phyloP scores from a whole-genome alignment of 179 eudicot species.

The Pouteria campechiana region DNA sequence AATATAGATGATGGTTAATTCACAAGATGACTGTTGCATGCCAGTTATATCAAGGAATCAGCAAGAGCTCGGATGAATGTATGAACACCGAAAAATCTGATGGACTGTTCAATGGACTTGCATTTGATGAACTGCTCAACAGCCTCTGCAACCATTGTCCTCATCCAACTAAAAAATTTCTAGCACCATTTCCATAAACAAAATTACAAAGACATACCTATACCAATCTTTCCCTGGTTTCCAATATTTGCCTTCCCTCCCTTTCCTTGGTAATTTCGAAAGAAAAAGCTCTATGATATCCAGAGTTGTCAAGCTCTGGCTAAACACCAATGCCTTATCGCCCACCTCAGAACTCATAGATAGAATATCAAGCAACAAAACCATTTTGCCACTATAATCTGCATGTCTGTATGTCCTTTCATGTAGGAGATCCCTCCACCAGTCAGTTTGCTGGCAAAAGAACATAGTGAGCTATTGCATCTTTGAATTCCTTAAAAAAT shows the following conservation, averaged over 20 bases:
- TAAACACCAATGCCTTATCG: constrained; percentile 86
- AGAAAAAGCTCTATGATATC: constrained; percentile 73
- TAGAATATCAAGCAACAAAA: constrained; percentile 79
- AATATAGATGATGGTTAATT: too few species aligned
- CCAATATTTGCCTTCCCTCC: constrained; percentile 71
- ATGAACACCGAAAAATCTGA: too few species aligned
- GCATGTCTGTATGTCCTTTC: constrained; percentile 41
- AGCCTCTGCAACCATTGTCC: too few species aligned
- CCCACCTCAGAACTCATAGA: constrained; percentile 59
- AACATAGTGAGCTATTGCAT: constrained; percentile 1
- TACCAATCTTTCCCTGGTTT: constrained; percentile 92
- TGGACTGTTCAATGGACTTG: too few species aligned
- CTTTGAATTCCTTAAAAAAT: not conserved
- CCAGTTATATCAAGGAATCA: too few species aligned
- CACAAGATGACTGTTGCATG: too few species aligned
- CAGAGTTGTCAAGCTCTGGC: constrained; percentile 85
- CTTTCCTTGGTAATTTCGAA: constrained; percentile 40
- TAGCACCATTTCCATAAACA: too few species aligned
- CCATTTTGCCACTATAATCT: constrained; percentile 94
- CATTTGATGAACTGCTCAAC: too few species aligned
- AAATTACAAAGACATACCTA: constrained; percentile 60
- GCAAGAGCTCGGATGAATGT: too few species aligned
- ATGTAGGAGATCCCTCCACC: constrained; percentile 83
- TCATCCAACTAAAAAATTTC: too few species aligned
- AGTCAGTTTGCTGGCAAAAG: constrained; percentile 63